These are phyloP conservation scores for Phytophthora cryptogea DNA, from an alignment of 352 stramenopile species.

Conservation along the genomic window DNA sequence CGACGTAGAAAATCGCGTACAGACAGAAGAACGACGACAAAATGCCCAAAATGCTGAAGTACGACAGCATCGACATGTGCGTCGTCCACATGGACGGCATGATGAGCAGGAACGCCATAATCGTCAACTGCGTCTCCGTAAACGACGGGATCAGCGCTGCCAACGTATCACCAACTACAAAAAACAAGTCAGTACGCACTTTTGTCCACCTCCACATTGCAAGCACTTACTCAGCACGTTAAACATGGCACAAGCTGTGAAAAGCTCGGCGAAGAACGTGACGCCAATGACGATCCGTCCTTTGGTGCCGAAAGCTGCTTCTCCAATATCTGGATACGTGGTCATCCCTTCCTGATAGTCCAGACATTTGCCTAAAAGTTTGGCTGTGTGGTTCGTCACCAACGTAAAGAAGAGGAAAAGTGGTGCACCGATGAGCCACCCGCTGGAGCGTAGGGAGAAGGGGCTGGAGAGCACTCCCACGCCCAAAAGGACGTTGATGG, in stretches of 20 bases:
- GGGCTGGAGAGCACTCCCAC: constrained; percentile 85
- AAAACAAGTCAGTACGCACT: constrained; percentile 2
- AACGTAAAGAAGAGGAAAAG: constrained; percentile 86
- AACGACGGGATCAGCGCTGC: constrained; percentile 72
- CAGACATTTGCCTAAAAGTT: constrained; percentile 81
- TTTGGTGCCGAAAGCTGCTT: constrained; percentile 74
- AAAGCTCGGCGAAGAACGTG: constrained; percentile 85
- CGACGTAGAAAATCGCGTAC: constrained; percentile 77
- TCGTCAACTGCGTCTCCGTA: constrained; percentile 56
- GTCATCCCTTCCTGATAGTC: constrained; percentile 84
- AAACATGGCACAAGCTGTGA: constrained; percentile 82
- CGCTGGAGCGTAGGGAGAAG: constrained; percentile 80
- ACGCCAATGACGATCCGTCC: constrained; percentile 74
- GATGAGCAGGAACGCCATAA: constrained; percentile 74
- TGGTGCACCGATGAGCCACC: constrained; percentile 65
- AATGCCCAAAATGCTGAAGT: constrained; percentile 85
- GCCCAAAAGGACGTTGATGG: constrained; percentile 87
- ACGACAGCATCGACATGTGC: constrained; percentile 82
- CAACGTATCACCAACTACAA: constrained; percentile 74
- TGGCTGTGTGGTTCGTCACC: constrained; percentile 88
- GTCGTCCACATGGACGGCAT: constrained; percentile 85
- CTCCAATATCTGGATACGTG: constrained; percentile 85
- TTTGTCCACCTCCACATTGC: not conserved
- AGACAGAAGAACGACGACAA: constrained; percentile 85
- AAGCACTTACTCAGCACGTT: constrained; percentile 69